Evolutionary conservation across 345 rosid genomes (phyloP), one percentile per base, ranked within the genome.

Genomic region (Sonneratia alba): DNA sequence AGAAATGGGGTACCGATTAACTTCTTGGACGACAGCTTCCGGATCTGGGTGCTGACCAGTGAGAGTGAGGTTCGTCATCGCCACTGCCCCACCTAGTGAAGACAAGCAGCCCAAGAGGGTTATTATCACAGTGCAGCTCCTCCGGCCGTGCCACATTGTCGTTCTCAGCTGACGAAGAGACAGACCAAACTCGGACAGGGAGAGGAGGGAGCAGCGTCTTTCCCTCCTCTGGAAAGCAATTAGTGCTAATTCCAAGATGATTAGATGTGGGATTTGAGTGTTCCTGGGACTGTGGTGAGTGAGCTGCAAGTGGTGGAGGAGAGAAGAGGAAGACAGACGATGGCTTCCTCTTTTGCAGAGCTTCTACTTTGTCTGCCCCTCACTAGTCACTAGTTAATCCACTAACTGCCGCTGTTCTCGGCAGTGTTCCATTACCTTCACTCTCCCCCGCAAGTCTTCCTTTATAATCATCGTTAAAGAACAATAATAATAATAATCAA

Each of bases 31-130:
- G 70, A 94, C 97, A 40, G 77, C 74, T 63, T 90, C 96, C 3
- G 97, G 98, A 77, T 87, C 75, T 7, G 93, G 90, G 72, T 90
- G 95, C 38, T 93, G 89, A 68, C 73, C 65, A 32, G 87, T 87
- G 62, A 86, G 75, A 3, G 91, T 85, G 64, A 74, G 74, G 84
- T 90, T 91, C 74, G 84, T 77, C 80, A 78, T 81, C 73, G 90
- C 77, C 79, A 80, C 83, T 73, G 90, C 85, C 57, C 59, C 53
- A 32, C 73, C 67, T 32, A 75, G 79, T 32, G 84, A 78, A 70
- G 81, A 74, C 73, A 74, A 55, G 48, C 83, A 87, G 78, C 72
- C 34, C 49, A 83, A 65, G 70, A 91, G 80, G 48, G 77, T 81
- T 32, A 82, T 56, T 0, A 85, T 48, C 75, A 82, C 79, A 87